Evolutionary conservation across 75 land plant genomes (phyloP), one percentile per base, ranked within the genome.

Genomic region (Cunninghamia lanceolata): DNA sequence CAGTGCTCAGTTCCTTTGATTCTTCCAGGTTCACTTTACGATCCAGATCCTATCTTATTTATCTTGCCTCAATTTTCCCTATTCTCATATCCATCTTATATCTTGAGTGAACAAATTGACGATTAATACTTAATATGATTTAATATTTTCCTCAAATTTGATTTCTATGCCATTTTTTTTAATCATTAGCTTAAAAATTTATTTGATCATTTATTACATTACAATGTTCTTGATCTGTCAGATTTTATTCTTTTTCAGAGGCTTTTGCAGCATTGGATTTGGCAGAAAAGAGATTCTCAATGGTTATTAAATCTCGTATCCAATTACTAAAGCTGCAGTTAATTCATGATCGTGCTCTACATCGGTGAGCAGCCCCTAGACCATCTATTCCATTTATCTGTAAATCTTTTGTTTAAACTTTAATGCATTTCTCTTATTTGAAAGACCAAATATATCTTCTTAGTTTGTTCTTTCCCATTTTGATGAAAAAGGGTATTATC

Each of bases 321-420:
- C 85, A 89, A 87, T 75, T 93, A 34, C 82, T 93, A 17, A 95
- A 92, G 81, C 91, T 95, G 32, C 99, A 97, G 88, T 88, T 96
- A 84, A 88, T 95, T 71, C 99, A 96, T 88, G 99, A 96, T 63
- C 93, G 85, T 85, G 95, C 99, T 84, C 83, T 98, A 71, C 98
- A 98, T 83, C 88, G 91, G 98, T 96, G 88, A 71, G 86, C 53
- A n/a, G 30, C n/a, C 66, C 19, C 66, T 75, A 52, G 56, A 35
- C 40, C 52, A 17, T 42, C 30, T 47, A 8, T 32, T 84, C 1
- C 6, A 8, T 36, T 15, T 74, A 45, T 34, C n/a, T 84, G 38
- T 34, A 84, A 82, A 34, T 86, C 17, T 86, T 3, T 82, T 83
- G 47, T 45, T 45, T 46, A 47, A 63, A 50, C 53, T 50, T 63